Conservation (phyloP, 768 basidiomycete species). For the Galerina marginata region DNA sequence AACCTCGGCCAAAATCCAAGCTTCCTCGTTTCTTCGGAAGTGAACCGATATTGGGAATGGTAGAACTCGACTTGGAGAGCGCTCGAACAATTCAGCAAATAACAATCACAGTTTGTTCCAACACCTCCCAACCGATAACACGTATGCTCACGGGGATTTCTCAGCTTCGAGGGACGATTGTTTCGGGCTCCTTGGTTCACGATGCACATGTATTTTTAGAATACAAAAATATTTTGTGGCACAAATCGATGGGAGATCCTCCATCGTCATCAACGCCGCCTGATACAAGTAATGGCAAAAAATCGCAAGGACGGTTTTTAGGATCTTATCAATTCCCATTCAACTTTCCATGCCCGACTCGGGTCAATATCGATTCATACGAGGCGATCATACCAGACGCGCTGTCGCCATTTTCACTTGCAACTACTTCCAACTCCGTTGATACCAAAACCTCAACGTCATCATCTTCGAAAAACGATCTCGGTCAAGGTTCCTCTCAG, state of each 20-base stretch:
- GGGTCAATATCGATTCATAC: constrained; percentile 21
- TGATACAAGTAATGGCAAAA: neutral
- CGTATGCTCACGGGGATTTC: neutral
- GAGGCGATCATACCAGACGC: neutral
- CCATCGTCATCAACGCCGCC: neutral
- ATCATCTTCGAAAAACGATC: no score
- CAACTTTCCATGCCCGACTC: constrained; percentile 34
- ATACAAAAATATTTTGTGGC: constrained; percentile 28
- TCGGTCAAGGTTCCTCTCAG: no score
- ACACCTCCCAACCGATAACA: neutral
- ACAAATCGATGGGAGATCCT: constrained; percentile 27
- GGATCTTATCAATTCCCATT: constrained; percentile 39
- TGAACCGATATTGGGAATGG: constrained; percentile 50
- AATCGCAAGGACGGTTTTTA: constrained; percentile 21
- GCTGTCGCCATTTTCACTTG: neutral
- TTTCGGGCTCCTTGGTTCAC: constrained; percentile 22
- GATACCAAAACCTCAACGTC: neutral
- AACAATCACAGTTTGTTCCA: constrained; percentile 1
- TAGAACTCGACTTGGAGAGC: constrained; percentile 53
- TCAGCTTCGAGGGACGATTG: constrained; percentile 31
- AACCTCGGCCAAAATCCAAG: neutral
- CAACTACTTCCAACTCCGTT: neutral
- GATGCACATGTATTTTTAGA: constrained; percentile 28
- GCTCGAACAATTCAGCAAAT: constrained; percentile 48
- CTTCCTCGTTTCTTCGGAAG: constrained; percentile 41